Evolutionary conservation across 495 filamentous ascomycete species (phyloP).

Genomic region (Podospora didyma): DNA sequence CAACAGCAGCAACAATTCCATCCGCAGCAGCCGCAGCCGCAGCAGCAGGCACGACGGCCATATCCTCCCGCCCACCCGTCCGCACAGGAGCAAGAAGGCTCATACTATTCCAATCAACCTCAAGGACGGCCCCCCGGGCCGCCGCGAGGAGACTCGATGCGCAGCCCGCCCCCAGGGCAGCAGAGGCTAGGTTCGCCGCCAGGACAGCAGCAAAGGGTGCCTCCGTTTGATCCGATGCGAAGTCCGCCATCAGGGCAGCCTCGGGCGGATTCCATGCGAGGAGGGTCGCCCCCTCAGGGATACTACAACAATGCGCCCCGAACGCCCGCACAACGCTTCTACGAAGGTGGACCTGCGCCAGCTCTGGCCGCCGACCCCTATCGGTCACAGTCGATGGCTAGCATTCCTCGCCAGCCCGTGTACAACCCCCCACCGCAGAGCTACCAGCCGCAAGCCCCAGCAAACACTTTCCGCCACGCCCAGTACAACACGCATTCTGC

Average conservation of each 20-base stretch:
- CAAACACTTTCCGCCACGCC: conserved; percentile 70
- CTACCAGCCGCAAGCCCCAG: conserved; percentile 64
- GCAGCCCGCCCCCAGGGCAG: too few relatives aligned
- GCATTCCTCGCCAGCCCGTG: conserved; percentile 58
- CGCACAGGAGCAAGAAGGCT: background rate
- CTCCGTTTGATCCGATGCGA: background rate
- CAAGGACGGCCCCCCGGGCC: too few relatives aligned
- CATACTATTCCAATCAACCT: background rate
- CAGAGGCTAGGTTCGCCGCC: too few relatives aligned
- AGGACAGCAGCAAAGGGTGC: too few relatives aligned
- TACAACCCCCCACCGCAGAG: conserved; percentile 62
- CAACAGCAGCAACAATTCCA: conserved; percentile 27
- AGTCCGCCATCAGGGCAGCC: conserved; percentile 8
- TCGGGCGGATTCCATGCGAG: conserved; percentile 33
- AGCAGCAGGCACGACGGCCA: conserved; percentile 14
- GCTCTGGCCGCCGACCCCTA: conserved; percentile 80
- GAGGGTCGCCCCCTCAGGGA: conserved; percentile 45
- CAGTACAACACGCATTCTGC: conserved; percentile 59
- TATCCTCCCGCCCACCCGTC: background rate
- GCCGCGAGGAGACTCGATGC: too few relatives aligned
- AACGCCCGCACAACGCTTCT: conserved; percentile 51
- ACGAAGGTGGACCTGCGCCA: conserved; percentile 54
- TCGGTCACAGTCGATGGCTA: conserved; percentile 88
- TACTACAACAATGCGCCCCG: conserved; percentile 48
- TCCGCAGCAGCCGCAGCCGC: conserved; percentile 15